Base-by-base conservation (phyloP, 2,329 filamentous ascomycete genomes). In the Ascomycota sp. region DNA sequence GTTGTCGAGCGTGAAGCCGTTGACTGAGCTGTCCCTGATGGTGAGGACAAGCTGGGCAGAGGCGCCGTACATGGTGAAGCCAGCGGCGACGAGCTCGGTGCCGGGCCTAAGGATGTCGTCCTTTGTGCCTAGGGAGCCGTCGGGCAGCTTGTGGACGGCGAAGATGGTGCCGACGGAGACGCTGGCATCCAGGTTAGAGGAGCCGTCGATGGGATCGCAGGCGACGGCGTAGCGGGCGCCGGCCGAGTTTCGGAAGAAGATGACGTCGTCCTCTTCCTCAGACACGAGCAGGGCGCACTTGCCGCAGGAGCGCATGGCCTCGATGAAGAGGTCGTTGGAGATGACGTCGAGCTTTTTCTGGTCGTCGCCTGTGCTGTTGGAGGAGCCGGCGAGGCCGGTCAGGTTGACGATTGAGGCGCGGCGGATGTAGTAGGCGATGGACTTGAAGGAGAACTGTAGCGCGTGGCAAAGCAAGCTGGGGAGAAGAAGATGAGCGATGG, bases 11-110 rank as follows among this genome's bases (percentile, higher is more conserved):
- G 89, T 98, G 65, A 98, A 98, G 45, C 89, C 89, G 57, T 95
- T 94, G 56, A 98, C 89, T 36, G 59, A 69, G 38, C 85, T 80
- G 40, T 75, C 81, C 56, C 77, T 80, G 83, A 95, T 94, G 42
- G 89, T 98, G 49, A 98, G 78, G 45, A 98, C 89, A 27, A 98
- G 67, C 61, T 95, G 86, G 4, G 89, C 75, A 3, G 85, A 94
- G 42, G 89, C 89, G 48, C 89, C 89, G 58, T 98, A 98, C 89
- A 98, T 98, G 56, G 89, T 98, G 67, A 98, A 98, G n/a, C 89
- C 89, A 15, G 81, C 75, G 23, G 89, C 86, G 13, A 95, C 69
- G 40, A 95, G 70, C 56, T 94, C 85, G 2, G 79, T 86, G 33
- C 89, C 89, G 1, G 89, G 79, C 54, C 74, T 75, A 35, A 95